phyloP scores from a whole-genome alignment of 2,329 filamentous ascomycete species.

The Periconia sp. region DNA sequence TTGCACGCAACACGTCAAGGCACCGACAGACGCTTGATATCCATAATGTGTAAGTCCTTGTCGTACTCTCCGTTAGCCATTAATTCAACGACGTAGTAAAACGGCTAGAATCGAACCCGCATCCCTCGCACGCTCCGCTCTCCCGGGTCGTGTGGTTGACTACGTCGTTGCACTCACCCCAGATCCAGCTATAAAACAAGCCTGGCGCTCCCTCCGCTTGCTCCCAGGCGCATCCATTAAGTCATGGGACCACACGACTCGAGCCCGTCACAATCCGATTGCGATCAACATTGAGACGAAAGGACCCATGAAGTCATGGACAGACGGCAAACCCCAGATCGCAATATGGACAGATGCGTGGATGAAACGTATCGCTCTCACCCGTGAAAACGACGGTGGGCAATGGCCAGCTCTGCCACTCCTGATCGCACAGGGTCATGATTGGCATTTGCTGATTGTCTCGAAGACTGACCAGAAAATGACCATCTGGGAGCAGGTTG shows the following conservation, averaged over 20 bases:
- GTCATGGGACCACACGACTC: constrained; percentile 22
- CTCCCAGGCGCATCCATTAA: constrained; percentile 13
- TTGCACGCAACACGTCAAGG: constrained; percentile 17
- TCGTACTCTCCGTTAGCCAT: neutral
- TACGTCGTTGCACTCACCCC: constrained; percentile 25
- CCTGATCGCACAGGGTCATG: constrained; percentile 27
- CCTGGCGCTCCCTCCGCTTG: constrained; percentile 16
- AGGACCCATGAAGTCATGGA: constrained; percentile 26
- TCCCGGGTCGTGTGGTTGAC: constrained; percentile 23
- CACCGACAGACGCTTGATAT: constrained; percentile 15
- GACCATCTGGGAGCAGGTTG: constrained; percentile 22
- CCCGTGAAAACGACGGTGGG: constrained; percentile 6
- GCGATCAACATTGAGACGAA: constrained; percentile 30
- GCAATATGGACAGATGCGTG: constrained; percentile 26
- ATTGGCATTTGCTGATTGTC: constrained; percentile 28
- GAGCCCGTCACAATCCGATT: constrained; percentile 15
- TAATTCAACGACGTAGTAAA: constrained; percentile 15
- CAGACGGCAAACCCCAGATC: constrained; percentile 26
- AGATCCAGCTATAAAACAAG: constrained; percentile 12
- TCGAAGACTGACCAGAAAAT: constrained; percentile 18
- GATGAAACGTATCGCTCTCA: constrained; percentile 21
- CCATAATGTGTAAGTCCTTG: constrained; percentile 17
- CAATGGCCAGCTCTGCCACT: constrained; percentile 22
- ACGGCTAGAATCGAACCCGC: constrained; percentile 20
- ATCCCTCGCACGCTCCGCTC: constrained; percentile 15